Conservation (phyloP, 2,329 filamentous ascomycete genomes). For the Ophiostoma sp. region DNA sequence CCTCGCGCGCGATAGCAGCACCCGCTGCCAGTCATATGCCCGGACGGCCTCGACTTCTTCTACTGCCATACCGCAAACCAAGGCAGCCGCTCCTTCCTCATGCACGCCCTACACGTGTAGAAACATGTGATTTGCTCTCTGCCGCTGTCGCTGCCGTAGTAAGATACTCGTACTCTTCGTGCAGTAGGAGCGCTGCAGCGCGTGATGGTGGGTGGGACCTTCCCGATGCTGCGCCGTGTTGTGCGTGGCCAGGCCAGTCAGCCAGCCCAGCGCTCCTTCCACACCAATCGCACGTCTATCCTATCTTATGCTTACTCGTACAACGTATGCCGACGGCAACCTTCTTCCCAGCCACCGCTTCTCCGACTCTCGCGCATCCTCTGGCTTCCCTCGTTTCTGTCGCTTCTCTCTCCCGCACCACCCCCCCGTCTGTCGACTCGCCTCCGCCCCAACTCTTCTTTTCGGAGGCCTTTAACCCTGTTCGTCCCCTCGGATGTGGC, state of each 20-base stretch:
- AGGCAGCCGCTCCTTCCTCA: constrained; percentile 6
- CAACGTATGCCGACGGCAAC: constrained; percentile 1
- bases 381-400: background rate
- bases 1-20: background rate
- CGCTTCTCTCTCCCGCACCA: background rate
- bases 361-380: background rate
- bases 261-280: background rate
- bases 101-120: constrained; percentile 17
- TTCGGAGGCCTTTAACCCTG: background rate
- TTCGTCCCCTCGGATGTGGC: background rate
- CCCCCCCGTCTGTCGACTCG: background rate
- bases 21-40: background rate
- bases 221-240: background rate
- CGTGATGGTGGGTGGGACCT: background rate
- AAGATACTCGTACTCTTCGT: too few species aligned
- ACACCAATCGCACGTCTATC: background rate
- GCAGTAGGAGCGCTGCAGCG: background rate
- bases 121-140: constrained; percentile 21
- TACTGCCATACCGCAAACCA: constrained; percentile 14
- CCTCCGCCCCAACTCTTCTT: background rate
- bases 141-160: too few species aligned
- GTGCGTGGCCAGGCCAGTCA: background rate
- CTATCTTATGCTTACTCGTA: background rate
- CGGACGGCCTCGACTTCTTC: background rate
- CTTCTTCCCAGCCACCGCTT: constrained; percentile 23